Percentiles rank a stretch among this genome's conserved stretches.
Conservation (phyloP, 345 rosid species). For the Populus alba region DNA sequence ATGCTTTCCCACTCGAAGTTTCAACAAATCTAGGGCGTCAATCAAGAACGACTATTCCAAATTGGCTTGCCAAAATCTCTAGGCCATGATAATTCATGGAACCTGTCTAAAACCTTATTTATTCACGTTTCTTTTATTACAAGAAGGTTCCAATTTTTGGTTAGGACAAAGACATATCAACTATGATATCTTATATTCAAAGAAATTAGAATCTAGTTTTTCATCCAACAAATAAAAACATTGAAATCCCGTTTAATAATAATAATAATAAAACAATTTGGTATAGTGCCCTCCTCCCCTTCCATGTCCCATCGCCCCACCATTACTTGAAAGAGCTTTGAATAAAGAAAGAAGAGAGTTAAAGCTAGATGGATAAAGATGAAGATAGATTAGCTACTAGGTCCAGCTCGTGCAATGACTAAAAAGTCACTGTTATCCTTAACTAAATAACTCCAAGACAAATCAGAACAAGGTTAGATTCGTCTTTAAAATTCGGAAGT, state of each 20-base stretch:
- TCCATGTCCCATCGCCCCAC: neutral
- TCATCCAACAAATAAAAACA: too few species aligned
- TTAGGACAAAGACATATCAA: neutral
- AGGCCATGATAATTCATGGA: neutral
- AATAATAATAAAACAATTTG: too few species aligned
- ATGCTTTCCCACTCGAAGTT: too few species aligned
- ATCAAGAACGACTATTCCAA: too few species aligned
- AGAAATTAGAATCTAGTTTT: too few species aligned
- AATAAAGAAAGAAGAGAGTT: too few species aligned
- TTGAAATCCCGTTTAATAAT: too few species aligned
- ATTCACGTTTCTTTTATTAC: neutral
- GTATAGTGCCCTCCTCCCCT: neutral
- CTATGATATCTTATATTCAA: neutral
- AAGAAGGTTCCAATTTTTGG: conserved; percentile 1
- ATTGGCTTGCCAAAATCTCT: too few species aligned
- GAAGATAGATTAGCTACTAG: neutral
- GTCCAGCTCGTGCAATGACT: neutral
- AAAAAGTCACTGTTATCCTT: conserved; percentile 5
- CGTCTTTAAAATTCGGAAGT: neutral
- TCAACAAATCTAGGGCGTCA: too few species aligned
- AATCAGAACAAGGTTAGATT: neutral
- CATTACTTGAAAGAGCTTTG: too few species aligned
- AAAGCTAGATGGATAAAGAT: neutral
- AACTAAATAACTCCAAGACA: neutral
- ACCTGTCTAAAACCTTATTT: neutral